Percentiles rank a stretch among this genome's conserved stretches.
Conservation (phyloP, 257 asterid species). For the Forsythia viridissima region DNA sequence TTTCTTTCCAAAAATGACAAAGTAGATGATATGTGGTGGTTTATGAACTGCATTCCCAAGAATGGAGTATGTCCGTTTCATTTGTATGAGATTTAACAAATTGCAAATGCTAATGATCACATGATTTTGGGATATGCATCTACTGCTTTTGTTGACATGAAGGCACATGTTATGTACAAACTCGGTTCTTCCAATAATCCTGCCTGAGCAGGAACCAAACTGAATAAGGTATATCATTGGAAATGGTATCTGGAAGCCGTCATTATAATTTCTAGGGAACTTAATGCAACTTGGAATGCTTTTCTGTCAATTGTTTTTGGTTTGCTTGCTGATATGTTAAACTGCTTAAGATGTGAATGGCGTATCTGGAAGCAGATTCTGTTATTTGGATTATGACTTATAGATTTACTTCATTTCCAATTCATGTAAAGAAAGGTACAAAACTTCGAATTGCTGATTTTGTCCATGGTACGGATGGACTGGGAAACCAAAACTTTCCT, state of each 20-base stretch:
- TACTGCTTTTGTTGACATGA: conserved; percentile 7
- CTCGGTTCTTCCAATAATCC: conserved; percentile 3
- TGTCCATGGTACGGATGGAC: conserved; percentile 97
- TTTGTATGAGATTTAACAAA: not conserved
- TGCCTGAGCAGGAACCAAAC: not conserved
- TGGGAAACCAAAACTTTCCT: conserved; percentile 97
- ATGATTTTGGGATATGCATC: conserved; percentile 3
- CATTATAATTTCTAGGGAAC: conserved; percentile 1
- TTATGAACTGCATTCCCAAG: conserved; percentile 13
- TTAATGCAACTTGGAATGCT: conserved; percentile 11
- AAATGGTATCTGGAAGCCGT: conserved; percentile 1
- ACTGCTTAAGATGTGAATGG: not conserved
- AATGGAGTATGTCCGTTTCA: not conserved
- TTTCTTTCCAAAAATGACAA: not conserved
- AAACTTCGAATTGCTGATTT: conserved; percentile 94
- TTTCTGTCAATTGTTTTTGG: conserved; percentile 9
- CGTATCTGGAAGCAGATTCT: not conserved
- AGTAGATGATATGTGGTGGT: not conserved
- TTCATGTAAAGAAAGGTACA: conserved; percentile 75
- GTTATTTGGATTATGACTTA: conserved; percentile 20
- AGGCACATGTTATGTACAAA: not conserved
- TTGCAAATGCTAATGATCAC: not conserved
- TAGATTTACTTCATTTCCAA: not conserved
- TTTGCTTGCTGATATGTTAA: not conserved
- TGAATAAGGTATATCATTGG: not conserved